Conservation (phyloP, 202 grass and related monocot genomes). For the Bolboschoenoplectus hybrid region DNA sequence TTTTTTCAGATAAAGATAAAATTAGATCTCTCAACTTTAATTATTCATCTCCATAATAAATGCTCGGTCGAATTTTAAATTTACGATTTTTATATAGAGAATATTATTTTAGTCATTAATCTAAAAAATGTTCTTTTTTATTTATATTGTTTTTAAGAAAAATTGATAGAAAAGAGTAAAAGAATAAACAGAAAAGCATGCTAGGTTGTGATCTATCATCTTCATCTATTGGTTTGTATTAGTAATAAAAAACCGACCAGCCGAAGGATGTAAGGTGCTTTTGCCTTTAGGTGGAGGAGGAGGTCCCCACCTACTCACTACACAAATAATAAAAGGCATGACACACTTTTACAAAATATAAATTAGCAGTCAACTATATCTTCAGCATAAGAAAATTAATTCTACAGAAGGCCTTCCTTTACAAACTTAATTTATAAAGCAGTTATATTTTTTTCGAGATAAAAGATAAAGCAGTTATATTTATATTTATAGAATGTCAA, state of each 20-base stretch:
- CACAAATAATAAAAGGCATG: neutral
- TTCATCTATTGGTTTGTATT: neutral
- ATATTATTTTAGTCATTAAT: no score
- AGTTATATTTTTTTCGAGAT: no score
- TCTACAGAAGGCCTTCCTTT: neutral
- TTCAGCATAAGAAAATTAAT: neutral
- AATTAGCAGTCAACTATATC: neutral
- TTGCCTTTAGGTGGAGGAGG: neutral
- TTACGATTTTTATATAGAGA: no score
- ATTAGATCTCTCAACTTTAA: no score
- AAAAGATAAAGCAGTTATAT: no score
- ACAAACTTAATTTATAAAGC: neutral
- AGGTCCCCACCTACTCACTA: neutral
- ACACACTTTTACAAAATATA: neutral
- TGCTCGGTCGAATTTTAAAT: no score
- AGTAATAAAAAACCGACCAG: slow-evolving; percentile 1
- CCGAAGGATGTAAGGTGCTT: neutral
- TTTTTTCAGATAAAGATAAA: no score
- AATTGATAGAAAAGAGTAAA: neutral
- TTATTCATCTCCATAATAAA: no score
- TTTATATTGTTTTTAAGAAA: no score
- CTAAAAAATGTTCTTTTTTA: no score
- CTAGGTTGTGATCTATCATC: neutral
- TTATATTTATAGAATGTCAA: neutral
- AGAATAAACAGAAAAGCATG: neutral